phyloP scores from a whole-genome alignment of 225 moss, liverwort and hornwort species.

The Antitrichia curtipendula region DNA sequence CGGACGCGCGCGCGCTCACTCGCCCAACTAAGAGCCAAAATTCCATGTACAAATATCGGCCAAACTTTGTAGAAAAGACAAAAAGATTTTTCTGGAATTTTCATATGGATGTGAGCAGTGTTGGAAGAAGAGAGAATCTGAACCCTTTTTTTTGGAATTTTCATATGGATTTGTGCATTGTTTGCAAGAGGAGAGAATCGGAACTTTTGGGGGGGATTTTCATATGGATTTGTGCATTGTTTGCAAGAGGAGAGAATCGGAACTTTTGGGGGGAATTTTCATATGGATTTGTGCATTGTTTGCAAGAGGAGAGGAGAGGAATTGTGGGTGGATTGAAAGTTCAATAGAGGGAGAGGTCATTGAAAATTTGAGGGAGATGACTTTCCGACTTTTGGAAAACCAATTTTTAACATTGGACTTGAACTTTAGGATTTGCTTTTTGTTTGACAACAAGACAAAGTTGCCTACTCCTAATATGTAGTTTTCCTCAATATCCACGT shows the following conservation, averaged over 20 bases:
- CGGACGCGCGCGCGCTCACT: no score
- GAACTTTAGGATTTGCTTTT: not conserved
- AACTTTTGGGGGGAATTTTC: fast-evolving
- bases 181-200: not conserved
- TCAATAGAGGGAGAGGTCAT: not conserved
- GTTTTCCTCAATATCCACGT: not conserved
- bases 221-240: not conserved
- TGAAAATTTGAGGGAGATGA: not conserved
- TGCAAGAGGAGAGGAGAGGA: no score
- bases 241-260: not conserved
- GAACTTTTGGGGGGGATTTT: no score
- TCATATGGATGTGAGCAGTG: not conserved
- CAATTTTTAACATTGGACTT: not conserved
- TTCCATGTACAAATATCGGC: not conserved
- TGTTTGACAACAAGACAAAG: not conserved
- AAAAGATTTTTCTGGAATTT: not conserved
- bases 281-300: no score
- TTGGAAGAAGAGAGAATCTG: not conserved
- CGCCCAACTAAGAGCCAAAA: not conserved
- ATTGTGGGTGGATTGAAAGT: no score
- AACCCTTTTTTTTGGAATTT: not conserved
- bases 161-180: not conserved
- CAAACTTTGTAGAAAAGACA: not conserved
- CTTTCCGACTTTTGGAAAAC: not conserved
- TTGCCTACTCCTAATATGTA: not conserved